Percentiles rank a stretch among this genome's conserved stretches.
These are phyloP conservation scores for Aspergillus brasiliensis DNA, from an alignment of 2,329 filamentous ascomycete species.

Conservation along the genomic window DNA sequence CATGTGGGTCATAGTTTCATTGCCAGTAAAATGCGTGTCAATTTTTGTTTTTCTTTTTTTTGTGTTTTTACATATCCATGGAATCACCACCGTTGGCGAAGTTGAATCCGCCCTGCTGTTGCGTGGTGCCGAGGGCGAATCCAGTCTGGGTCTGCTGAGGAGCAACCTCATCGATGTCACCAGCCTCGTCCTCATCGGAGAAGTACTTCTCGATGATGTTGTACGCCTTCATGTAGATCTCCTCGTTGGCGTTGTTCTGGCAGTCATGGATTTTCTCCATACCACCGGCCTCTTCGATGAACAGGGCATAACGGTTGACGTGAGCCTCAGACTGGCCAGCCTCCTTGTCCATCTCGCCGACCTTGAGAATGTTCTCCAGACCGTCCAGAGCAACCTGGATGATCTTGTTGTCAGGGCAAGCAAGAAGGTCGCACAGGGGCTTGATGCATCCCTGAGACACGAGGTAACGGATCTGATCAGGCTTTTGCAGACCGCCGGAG, in stretches of 20 bases:
- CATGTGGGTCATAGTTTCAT: conserved; percentile 15
- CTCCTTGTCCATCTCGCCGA: conserved; percentile 98
- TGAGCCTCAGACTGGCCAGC: conserved; percentile 56
- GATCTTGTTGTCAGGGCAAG: conserved; percentile 99
- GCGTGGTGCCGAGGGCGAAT: conserved; percentile 68
- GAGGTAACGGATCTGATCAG: conserved; percentile 95
- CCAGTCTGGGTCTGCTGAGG: conserved; percentile 70
- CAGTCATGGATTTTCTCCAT: conserved; percentile 99
- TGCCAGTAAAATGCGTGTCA: conserved; percentile 16
- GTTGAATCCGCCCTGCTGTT: conserved; percentile 84
- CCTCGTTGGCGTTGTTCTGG: conserved; percentile 99
- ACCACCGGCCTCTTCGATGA: conserved; percentile 96
- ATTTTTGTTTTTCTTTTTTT: conserved; percentile 19
- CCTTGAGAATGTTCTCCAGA: conserved; percentile 98
- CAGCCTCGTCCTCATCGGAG: conserved; percentile 90
- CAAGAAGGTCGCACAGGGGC: conserved; percentile 90
- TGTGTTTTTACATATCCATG: conserved; percentile 67
- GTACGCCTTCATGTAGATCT: conserved; percentile 99
- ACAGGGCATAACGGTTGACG: conserved; percentile 95
- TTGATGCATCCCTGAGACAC: conserved; percentile 95
- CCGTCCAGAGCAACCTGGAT: conserved; percentile 98
- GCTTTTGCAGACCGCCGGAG: conserved; percentile 95
- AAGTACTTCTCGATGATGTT: conserved; percentile 99
- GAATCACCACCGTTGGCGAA: conserved; percentile 76
- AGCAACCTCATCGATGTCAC: conserved; percentile 78